Percentiles rank a stretch among this genome's conserved stretches.
Evolutionary conservation across 2,329 filamentous ascomycete species (phyloP).

Genomic region (Penicillium vulpinum): DNA sequence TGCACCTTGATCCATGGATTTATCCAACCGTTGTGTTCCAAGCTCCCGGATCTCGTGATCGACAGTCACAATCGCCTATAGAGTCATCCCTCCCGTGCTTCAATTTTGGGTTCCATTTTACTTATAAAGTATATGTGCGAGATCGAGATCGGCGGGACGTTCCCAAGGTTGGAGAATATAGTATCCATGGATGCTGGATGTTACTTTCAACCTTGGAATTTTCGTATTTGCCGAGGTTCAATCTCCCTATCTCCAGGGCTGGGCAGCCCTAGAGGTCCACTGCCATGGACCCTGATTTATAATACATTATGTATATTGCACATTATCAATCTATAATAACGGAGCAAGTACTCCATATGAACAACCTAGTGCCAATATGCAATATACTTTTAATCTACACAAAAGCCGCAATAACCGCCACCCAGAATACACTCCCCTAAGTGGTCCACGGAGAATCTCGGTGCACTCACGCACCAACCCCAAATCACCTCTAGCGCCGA

Average conservation of each 20-base stretch:
- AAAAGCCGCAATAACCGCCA: background rate
- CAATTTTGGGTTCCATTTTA: slow-evolving; percentile 6
- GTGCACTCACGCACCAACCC: slow-evolving; percentile 12
- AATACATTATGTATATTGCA: too few relatives aligned
- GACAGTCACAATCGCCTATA: slow-evolving; percentile 14
- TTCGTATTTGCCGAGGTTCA: too few relatives aligned
- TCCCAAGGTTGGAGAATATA: too few relatives aligned
- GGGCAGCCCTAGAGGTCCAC: too few relatives aligned
- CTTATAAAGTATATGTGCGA: too few relatives aligned
- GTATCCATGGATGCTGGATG: background rate
- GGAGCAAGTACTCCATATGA: too few relatives aligned
- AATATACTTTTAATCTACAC: background rate
- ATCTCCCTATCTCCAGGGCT: too few relatives aligned
- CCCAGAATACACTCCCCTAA: background rate
- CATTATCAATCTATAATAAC: background rate
- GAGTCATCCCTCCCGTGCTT: slow-evolving; percentile 6
- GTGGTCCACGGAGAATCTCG: slow-evolving; percentile 27
- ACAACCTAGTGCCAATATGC: too few relatives aligned
- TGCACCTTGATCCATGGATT: slow-evolving; percentile 3
- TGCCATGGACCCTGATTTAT: too few relatives aligned
- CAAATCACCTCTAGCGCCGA: background rate
- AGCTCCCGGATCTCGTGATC: slow-evolving; percentile 19
- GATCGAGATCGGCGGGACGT: too few relatives aligned
- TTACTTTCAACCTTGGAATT: too few relatives aligned
- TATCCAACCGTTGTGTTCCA: slow-evolving; percentile 22